phyloP scores from a whole-genome alignment of 257 asterid genomes.

The Mentha longifolia region DNA sequence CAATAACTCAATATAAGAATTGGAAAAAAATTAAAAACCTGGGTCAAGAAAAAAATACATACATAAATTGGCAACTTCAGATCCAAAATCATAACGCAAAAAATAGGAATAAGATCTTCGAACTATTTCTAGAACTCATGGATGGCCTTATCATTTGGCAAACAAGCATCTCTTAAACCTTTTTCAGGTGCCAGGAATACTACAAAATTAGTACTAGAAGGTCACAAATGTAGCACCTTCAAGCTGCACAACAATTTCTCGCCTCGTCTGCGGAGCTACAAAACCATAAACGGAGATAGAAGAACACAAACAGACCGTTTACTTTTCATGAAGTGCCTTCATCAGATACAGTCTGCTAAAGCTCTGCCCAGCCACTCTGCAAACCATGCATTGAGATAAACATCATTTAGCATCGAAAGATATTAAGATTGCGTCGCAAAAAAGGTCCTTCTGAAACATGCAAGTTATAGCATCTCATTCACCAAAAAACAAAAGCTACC shows the following conservation, averaged over 20 bases:
- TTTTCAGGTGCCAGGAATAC: not conserved
- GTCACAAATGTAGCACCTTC: not conserved
- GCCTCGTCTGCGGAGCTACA: not conserved
- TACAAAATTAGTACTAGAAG: not conserved
- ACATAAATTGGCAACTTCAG: slow-evolving; percentile 8
- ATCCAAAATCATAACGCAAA: slow-evolving; percentile 3
- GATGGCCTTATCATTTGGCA: slow-evolving; percentile 1
- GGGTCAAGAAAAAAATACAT: not conserved
- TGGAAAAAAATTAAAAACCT: no score
- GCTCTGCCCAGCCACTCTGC: slow-evolving; percentile 95
- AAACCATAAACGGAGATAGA: not conserved
- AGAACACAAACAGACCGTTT: slow-evolving; percentile 1
- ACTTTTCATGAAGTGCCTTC: slow-evolving; percentile 90
- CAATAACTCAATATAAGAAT: no score
- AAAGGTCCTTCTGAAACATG: not conserved
- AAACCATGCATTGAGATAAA: slow-evolving; percentile 3
- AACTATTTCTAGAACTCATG: not conserved
- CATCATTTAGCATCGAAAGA: not conserved
- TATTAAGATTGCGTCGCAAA: not conserved
- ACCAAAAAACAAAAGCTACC: not conserved
- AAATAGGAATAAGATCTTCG: not conserved
- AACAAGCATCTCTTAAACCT: not conserved
- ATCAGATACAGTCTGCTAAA: slow-evolving; percentile 77
- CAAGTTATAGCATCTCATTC: not conserved
- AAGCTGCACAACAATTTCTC: not conserved